phyloP scores from a whole-genome alignment of 225 moss, liverwort and hornwort species.

The Bryum argenteum region DNA sequence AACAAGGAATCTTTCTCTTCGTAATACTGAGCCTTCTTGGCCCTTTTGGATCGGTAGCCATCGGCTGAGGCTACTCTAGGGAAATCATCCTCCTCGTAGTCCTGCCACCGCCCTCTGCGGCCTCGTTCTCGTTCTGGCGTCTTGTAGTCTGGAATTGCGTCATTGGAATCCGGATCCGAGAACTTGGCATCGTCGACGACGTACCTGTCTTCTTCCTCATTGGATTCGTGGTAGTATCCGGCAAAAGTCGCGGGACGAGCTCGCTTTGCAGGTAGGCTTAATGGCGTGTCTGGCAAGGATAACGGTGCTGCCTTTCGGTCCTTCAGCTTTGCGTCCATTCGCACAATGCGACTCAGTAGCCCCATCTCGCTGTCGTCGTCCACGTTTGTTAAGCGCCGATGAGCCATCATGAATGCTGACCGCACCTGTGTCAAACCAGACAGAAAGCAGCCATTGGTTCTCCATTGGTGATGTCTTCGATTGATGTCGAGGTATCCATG shows the following conservation, averaged over 20 bases:
- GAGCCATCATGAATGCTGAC: slow-evolving; percentile 89
- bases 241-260: slow-evolving; percentile 42
- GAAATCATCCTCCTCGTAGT: slow-evolving; percentile 72
- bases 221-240: slow-evolving; percentile 41
- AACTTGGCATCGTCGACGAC: slow-evolving; percentile 54
- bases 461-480: background rate
- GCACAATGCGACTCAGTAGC: slow-evolving; percentile 83
- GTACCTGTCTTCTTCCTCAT: slow-evolving; percentile 41
- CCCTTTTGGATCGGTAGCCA: slow-evolving; percentile 46
- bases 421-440: slow-evolving; percentile 64
- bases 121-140: slow-evolving; percentile 35
- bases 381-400: slow-evolving; percentile 79
- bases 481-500: background rate
- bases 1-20: slow-evolving; percentile 39
- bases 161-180: slow-evolving; percentile 50
- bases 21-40: slow-evolving; percentile 45
- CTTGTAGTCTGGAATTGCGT: slow-evolving; percentile 27
- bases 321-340: slow-evolving; percentile 79
- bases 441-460: background rate
- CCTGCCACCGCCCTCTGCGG: slow-evolving; percentile 69
- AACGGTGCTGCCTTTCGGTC: slow-evolving; percentile 54
- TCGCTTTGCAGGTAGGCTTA: slow-evolving; percentile 42
- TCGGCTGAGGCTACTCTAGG: slow-evolving; percentile 62
- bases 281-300: slow-evolving; percentile 19
- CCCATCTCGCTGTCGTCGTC: slow-evolving; percentile 69